A percentile compares a stretch with the other conserved stretches of the same genome.
These are phyloP conservation scores for Phytophthora megakarya DNA, from an alignment of 352 stramenopile genomes.

Conservation along the genomic window DNA sequence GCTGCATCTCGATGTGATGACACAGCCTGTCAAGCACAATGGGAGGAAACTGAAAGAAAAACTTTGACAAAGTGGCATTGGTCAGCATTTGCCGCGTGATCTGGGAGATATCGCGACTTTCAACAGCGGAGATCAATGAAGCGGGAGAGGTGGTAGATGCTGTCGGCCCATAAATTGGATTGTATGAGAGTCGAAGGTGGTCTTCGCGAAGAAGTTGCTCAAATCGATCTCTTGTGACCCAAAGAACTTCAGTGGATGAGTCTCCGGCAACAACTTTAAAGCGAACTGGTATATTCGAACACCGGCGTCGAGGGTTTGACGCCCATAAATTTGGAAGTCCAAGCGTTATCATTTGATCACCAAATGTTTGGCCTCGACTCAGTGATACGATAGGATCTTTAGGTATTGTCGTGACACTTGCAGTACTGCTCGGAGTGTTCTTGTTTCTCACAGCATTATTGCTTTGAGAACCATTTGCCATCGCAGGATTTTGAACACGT, in stretches of 20 bases:
- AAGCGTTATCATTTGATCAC: conserved; percentile 62
- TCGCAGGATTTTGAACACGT: background rate
- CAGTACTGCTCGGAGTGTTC: background rate
- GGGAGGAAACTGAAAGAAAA: conserved; percentile 62
- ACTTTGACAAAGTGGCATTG: conserved; percentile 38
- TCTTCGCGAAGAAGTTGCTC: conserved; percentile 46
- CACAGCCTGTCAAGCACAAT: conserved; percentile 58
- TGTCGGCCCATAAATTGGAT: conserved; percentile 22
- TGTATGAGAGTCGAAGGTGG: conserved; percentile 45
- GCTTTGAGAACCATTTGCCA: background rate
- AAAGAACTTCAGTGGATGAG: conserved; percentile 51
- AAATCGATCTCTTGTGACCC: conserved; percentile 45
- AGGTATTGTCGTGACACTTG: background rate
- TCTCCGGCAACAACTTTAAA: conserved; percentile 49
- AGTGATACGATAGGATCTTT: conserved; percentile 36
- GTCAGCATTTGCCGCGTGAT: conserved; percentile 41
- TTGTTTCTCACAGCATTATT: background rate
- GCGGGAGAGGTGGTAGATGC: background rate
- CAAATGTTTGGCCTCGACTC: conserved; percentile 48
- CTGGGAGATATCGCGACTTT: conserved; percentile 30
- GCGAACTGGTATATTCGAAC: conserved; percentile 1
- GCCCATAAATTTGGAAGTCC: conserved; percentile 38
- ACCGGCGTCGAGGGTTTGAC: conserved; percentile 10
- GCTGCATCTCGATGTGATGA: conserved; percentile 46
- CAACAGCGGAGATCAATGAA: conserved; percentile 9